These are phyloP conservation scores for Asterophora lycoperdoides DNA, from an alignment of 768 basidiomycete genomes.

Conservation along the genomic window DNA sequence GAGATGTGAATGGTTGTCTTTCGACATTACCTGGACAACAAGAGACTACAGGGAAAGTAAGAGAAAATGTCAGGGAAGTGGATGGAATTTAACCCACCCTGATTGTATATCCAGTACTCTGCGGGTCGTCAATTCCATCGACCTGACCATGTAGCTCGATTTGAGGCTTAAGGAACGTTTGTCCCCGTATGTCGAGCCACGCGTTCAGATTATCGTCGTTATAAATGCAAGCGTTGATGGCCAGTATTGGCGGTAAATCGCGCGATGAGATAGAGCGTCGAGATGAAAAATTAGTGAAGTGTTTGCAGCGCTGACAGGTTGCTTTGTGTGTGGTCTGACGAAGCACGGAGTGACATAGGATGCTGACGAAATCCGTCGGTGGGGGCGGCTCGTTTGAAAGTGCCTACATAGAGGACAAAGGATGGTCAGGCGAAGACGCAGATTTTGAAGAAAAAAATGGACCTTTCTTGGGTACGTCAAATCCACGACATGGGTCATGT, in stretches of 20 bases:
- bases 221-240: constrained; percentile 80
- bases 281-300: constrained; percentile 68
- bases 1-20: constrained; percentile 73
- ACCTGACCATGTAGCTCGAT: constrained; percentile 58
- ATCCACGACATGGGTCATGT: constrained; percentile 80
- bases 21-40: constrained; percentile 73
- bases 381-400: constrained; percentile 34
- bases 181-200: constrained; percentile 67
- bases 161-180: constrained; percentile 56
- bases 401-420: constrained; percentile 21
- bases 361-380: constrained; percentile 53
- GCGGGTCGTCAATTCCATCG: constrained; percentile 52
- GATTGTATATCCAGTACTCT: constrained; percentile 62
- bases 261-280: constrained; percentile 58
- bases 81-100: constrained; percentile 41
- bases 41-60: constrained; percentile 50
- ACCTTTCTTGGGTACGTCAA: constrained; percentile 85
- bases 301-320: constrained; percentile 79
- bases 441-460: constrained; percentile 11
- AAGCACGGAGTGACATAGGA: constrained; percentile 72
- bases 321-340: constrained; percentile 85
- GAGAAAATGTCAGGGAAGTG: neutral
- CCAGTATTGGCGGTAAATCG: constrained; percentile 78
- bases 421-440: constrained; percentile 1
- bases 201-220: constrained; percentile 66